phyloP scores from a whole-genome alignment of 139 green algal species.

The Micromonas pusilla region DNA sequence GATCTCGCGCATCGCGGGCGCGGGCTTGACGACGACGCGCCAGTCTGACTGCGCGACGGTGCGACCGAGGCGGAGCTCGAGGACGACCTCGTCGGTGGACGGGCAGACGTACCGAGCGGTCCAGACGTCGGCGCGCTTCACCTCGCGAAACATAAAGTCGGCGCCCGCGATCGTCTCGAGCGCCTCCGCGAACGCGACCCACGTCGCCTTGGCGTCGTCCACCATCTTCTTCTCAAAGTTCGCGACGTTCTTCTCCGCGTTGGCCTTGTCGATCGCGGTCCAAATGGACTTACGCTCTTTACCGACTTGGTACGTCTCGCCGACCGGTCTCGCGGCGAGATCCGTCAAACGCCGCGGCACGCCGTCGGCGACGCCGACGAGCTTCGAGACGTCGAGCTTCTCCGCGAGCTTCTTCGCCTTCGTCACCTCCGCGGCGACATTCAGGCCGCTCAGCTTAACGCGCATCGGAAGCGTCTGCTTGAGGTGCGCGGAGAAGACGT shows the following conservation, averaged over 20 bases:
- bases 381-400: no score
- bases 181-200: constrained; percentile 1
- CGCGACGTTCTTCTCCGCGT: not conserved
- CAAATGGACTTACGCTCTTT: no score
- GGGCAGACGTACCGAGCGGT: constrained; percentile 16
- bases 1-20: not conserved
- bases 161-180: constrained; percentile 2
- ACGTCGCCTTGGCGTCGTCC: not conserved
- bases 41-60: not conserved
- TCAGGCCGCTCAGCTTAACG: constrained; percentile 7
- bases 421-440: not conserved
- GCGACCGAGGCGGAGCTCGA: constrained; percentile 17
- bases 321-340: not conserved
- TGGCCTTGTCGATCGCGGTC: not conserved
- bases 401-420: not conserved
- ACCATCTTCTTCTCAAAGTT: not conserved
- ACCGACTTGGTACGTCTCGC: no score
- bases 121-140: constrained; percentile 30
- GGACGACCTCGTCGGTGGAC: not conserved
- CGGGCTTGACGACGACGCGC: constrained; percentile 11
- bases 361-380: not conserved
- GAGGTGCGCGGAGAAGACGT: not conserved
- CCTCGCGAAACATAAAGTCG: constrained; percentile 23
- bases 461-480: constrained; percentile 30
- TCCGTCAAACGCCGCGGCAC: not conserved